Percentiles rank a stretch among this genome's conserved stretches.
Conservation (phyloP, 2,329 filamentous ascomycete genomes). For the Parastagonospora nodorum region DNA sequence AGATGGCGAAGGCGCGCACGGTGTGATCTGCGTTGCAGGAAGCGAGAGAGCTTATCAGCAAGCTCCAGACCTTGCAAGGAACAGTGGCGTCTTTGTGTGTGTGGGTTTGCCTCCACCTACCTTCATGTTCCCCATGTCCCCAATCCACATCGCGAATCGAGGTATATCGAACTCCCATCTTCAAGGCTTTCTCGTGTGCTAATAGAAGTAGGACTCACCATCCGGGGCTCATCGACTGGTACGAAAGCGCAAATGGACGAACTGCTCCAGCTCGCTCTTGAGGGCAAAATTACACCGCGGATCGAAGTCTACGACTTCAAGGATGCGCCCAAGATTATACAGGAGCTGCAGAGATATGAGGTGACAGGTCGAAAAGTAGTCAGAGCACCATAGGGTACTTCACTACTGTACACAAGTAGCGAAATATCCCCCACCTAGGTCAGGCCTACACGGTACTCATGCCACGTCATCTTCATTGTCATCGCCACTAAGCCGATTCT, state of each 20-base stretch:
- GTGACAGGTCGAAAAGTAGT: conserved; percentile 46
- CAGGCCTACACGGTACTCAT: neutral
- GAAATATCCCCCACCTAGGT: neutral
- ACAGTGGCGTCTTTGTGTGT: conserved; percentile 54
- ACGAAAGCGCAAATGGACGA: conserved; percentile 54
- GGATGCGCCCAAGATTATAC: conserved; percentile 43
- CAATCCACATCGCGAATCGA: conserved; percentile 54
- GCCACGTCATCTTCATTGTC: neutral
- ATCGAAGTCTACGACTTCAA: conserved; percentile 44
- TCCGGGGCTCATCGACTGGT: conserved; percentile 54
- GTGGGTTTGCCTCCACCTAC: conserved; percentile 52
- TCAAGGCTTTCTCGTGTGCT: neutral
- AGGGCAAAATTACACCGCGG: conserved; percentile 49
- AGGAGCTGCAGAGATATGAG: conserved; percentile 41
- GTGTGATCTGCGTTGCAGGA: conserved; percentile 54
- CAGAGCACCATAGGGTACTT: conserved; percentile 24
- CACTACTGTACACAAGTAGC: neutral
- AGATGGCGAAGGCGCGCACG: conserved; percentile 52
- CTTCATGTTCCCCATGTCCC: conserved; percentile 53
- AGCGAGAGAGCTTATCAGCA: conserved; percentile 52
- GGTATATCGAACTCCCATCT: conserved; percentile 27
- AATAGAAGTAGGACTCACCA: conserved; percentile 43
- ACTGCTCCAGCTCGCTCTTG: conserved; percentile 49
- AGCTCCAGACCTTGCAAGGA: conserved; percentile 51
- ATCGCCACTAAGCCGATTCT: neutral